Conservation (phyloP, 1,284 basidiomycete genomes). For the Rhodotorula sp. region DNA sequence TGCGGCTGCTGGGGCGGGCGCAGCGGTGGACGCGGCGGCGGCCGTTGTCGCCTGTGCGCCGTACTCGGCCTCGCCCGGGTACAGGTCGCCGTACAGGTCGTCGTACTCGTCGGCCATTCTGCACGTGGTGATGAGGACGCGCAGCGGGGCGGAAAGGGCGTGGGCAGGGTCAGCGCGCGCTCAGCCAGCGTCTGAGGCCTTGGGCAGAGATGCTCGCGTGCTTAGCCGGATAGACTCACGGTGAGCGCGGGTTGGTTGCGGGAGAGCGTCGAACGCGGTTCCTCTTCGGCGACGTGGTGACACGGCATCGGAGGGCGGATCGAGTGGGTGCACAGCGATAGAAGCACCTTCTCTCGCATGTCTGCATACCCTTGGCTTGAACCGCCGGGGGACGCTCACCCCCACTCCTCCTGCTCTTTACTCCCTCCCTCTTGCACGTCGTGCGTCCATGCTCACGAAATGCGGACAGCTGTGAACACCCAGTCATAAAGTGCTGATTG, state of each 20-base stretch:
- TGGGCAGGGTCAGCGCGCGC: background rate
- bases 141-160: background rate
- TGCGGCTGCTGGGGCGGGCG: background rate
- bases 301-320: too few species aligned
- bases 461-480: too few species aligned
- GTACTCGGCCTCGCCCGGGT: conserved; percentile 69
- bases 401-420: too few species aligned
- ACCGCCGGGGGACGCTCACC: too few species aligned
- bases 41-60: background rate
- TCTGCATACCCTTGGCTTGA: too few species aligned
- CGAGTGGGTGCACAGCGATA: too few species aligned
- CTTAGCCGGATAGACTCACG: background rate
- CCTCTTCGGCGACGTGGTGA: background rate
- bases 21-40: background rate
- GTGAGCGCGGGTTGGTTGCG: background rate
- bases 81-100: conserved; percentile 62
- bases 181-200: too few species aligned
- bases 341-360: too few species aligned
- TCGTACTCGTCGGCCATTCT: conserved; percentile 33
- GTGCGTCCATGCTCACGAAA: too few species aligned
- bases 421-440: too few species aligned
- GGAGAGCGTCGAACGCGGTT: background rate
- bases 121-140: background rate
- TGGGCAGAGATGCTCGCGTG: too few species aligned
- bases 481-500: background rate